Evolutionary conservation across 805 yeast genomes (phyloP).

Genomic region (Saccharomycopsis sp.): DNA sequence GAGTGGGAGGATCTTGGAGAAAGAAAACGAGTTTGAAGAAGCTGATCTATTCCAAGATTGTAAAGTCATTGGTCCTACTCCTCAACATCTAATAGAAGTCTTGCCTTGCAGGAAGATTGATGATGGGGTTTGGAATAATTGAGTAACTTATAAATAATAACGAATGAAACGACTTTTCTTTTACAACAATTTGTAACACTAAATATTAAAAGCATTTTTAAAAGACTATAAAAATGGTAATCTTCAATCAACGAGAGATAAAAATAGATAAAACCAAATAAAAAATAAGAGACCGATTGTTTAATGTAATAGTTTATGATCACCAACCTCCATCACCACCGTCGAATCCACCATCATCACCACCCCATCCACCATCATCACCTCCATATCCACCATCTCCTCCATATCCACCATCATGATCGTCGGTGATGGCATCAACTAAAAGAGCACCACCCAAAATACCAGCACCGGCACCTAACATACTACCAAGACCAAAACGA

Average conservation of each 20-base stretch:
- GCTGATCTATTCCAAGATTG: conserved; percentile 12
- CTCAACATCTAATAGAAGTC: conserved; percentile 11
- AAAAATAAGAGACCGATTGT: background rate
- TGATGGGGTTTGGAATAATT: background rate
- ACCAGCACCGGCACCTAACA: conserved; percentile 45
- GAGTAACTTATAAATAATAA: background rate
- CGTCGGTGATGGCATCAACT: conserved; percentile 32
- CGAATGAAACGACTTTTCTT: too few relatives aligned
- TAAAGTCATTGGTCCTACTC: conserved; percentile 15
- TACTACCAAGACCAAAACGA: conserved; percentile 25
- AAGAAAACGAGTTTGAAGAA: conserved; percentile 19
- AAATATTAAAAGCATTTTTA: too few relatives aligned
- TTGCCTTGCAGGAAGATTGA: conserved; percentile 10
- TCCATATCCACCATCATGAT: conserved; percentile 21
- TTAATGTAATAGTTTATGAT: background rate
- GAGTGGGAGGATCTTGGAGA: background rate
- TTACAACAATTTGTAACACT: too few relatives aligned
- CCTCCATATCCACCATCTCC: conserved; percentile 18
- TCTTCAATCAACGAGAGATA: too few relatives aligned
- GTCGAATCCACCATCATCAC: conserved; percentile 5
- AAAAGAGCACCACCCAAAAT: conserved; percentile 49
- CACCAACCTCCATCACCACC: conserved; percentile 9
- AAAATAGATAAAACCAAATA: too few relatives aligned
- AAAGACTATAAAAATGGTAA: too few relatives aligned
- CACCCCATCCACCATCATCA: conserved; percentile 10